Evolutionary conservation across 2,329 filamentous ascomycete genomes (phyloP).

Genomic region (Pseudocercospora fijiensis): DNA sequence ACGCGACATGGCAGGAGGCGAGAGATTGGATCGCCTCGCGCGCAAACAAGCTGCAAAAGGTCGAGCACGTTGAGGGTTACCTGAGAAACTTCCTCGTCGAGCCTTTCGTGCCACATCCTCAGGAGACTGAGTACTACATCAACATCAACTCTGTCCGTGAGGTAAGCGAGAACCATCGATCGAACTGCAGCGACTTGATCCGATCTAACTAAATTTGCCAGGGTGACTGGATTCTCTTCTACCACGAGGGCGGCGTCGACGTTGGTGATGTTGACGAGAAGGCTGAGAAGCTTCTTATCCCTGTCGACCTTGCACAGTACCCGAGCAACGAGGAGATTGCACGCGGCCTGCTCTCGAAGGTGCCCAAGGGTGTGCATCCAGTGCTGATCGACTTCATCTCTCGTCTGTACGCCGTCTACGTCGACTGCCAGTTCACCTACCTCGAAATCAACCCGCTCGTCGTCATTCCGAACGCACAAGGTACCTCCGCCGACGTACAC

Average conservation of each 20-base stretch:
- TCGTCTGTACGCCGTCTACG: conserved; percentile 95
- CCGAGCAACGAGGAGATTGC: conserved; percentile 96
- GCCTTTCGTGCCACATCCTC: conserved; percentile 94
- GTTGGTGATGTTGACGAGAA: conserved; percentile 98
- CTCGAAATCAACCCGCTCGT: conserved; percentile 99
- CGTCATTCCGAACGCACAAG: conserved; percentile 90
- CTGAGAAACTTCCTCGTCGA: conserved; percentile 96
- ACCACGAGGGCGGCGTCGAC: conserved; percentile 98
- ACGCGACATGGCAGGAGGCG: conserved; percentile 95
- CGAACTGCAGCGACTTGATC: background rate
- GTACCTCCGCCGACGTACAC: conserved; percentile 89
- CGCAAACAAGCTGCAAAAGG: conserved; percentile 87
- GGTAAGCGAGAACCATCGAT: conserved; percentile 62
- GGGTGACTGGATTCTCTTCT: conserved; percentile 99
- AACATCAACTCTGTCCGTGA: conserved; percentile 99
- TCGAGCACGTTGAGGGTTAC: conserved; percentile 85
- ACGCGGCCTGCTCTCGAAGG: conserved; percentile 78
- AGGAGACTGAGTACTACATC: conserved; percentile 98
- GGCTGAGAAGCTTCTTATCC: conserved; percentile 97
- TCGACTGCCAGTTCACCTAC: conserved; percentile 99
- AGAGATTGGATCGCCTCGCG: conserved; percentile 90
- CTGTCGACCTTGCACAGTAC: conserved; percentile 90
- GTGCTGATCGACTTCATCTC: conserved; percentile 99
- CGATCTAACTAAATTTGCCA: conserved; percentile 47
- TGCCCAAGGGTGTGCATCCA: conserved; percentile 93